Conservation (phyloP, 345 rosid genomes). For the Ceriops zippeliana region DNA sequence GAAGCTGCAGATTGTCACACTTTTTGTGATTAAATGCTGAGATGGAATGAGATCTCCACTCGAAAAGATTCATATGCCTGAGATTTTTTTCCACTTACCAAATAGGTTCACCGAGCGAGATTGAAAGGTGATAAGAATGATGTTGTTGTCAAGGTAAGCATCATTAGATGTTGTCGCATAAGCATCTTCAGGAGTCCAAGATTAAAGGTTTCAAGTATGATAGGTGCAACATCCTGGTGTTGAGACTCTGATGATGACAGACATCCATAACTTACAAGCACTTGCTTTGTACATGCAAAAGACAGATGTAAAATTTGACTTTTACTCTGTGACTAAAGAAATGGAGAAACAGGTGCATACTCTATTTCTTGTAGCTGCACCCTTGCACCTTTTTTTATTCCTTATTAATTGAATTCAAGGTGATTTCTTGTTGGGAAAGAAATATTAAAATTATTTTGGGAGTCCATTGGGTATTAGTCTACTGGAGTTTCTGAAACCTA, state of each 20-base stretch:
- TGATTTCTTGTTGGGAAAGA: too few relatives aligned
- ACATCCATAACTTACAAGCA: slow-evolving; percentile 81
- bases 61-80: background rate
- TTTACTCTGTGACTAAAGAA: slow-evolving; percentile 75
- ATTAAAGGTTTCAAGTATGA: slow-evolving; percentile 17
- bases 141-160: slow-evolving; percentile 82
- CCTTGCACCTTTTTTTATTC: background rate
- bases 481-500: too few relatives aligned
- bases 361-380: background rate
- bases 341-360: slow-evolving; percentile 86
- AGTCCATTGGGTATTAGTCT: too few relatives aligned
- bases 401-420: background rate
- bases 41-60: background rate
- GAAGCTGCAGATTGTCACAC: background rate
- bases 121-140: slow-evolving; percentile 64
- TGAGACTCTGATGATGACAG: slow-evolving; percentile 90
- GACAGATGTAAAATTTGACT: slow-evolving; percentile 82
- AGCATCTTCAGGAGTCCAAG: slow-evolving; percentile 6
- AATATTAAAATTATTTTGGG: too few relatives aligned
- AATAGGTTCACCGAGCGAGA: slow-evolving; percentile 86
- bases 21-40: background rate
- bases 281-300: slow-evolving; percentile 90
- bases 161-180: slow-evolving; percentile 15
- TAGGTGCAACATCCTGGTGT: slow-evolving; percentile 98
- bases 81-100: slow-evolving; percentile 6